Conservation (phyloP, 2,329 filamentous ascomycete genomes). For the Corinectria fuckeliana region DNA sequence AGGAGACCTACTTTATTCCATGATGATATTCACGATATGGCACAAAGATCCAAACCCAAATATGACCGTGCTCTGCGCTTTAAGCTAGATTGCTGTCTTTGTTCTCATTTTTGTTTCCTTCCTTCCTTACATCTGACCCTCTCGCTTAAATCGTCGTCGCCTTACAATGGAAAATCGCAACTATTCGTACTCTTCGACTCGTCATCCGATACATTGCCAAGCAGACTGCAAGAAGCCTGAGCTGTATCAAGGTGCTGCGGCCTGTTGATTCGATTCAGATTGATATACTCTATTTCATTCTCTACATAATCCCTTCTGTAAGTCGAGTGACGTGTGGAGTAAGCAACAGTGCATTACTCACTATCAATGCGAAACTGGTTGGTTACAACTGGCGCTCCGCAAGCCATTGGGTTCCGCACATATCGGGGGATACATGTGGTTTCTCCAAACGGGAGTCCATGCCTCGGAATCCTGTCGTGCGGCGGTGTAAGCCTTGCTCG, state of each 20-base stretch:
- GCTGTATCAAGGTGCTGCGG: constrained; percentile 18
- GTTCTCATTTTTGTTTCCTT: not conserved
- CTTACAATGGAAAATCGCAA: not conserved
- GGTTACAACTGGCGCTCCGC: constrained; percentile 23
- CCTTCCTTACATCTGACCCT: not conserved
- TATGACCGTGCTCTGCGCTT: not conserved
- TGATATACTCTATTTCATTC: constrained; percentile 22
- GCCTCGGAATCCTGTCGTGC: constrained; percentile 15
- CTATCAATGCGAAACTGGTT: constrained; percentile 19
- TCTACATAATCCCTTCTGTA: not conserved
- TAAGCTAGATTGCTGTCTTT: too few species aligned
- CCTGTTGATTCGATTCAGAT: constrained; percentile 22
- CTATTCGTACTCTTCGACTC: not conserved
- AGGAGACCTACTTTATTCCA: too few species aligned
- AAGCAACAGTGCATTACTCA: constrained; percentile 7
- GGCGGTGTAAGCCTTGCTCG: constrained; percentile 22
- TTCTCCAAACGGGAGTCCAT: constrained; percentile 13
- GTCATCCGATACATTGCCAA: not conserved
- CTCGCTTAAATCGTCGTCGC: not conserved
- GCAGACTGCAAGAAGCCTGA: not conserved
- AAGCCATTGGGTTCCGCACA: constrained; percentile 21
- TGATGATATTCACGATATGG: too few species aligned
- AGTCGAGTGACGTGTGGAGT: not conserved
- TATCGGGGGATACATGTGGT: constrained; percentile 18
- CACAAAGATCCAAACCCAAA: not conserved